Evolutionary conservation across 2,329 filamentous ascomycete genomes (phyloP), one percentile per base, ranked within the genome.

Genomic region (Xylariomycetidae sp.): DNA sequence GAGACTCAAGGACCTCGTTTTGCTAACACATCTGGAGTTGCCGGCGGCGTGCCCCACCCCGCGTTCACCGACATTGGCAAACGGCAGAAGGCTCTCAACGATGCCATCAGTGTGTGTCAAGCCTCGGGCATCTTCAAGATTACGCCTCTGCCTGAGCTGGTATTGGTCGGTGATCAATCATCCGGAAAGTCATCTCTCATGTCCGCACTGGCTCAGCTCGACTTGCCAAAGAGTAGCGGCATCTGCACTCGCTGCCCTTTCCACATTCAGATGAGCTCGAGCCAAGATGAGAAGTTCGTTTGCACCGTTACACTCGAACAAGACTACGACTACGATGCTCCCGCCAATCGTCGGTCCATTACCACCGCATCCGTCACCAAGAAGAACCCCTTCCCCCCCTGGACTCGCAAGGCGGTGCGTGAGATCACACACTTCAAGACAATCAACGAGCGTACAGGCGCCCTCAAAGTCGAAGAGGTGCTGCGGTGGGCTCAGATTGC

Each of bases 81-180:
- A 12, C 66, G 73, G 20, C 59, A 80, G 2, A 81, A 80, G 32
- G 64, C 71, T 0, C 72, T 77, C 22, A 77, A 85, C 2, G 66
- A 80, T 22, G 72, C 73, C 0, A 70, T 85, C 1, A 73, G 72
- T 6, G 72, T 81, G 27, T 68, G 93, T 0, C 74, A 83, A 30
- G 67, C 76, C 6, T 67, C 88, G 0, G 83, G 82, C 0, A 76
- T 93, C 1, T 75, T 82, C 25, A 73, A 82, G 13, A 71, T 76
- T 6, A 72, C 85, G 0, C 72, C 73, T 0, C 62, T 93, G 0
- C 85, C 87, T 0, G 85, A 85, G 45, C 76, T 92, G 8, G 82
- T 88, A 4, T 73, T 92, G 0, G 76, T 92, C 0, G 86, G 86
- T 0, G 85, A 93, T 29, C 87, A 94, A 49, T 82, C 76, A 1